Base-by-base conservation (phyloP, 331 rosid genomes). In the Malus hybrid region DNA sequence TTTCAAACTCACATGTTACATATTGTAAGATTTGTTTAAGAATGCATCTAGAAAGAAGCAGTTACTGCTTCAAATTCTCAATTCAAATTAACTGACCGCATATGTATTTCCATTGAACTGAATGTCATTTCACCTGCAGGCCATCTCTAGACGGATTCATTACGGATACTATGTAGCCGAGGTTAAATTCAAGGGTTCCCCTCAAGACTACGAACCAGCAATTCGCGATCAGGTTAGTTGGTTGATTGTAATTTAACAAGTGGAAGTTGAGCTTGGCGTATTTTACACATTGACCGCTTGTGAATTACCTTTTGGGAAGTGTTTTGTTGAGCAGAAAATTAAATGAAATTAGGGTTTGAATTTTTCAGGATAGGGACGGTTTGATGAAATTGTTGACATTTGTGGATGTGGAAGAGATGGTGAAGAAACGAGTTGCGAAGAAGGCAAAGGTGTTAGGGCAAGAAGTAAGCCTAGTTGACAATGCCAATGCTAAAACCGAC, bases 81-180 rank as follows among this genome's bases (percentile, higher is more conserved):
- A 33, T 65, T 65, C 8, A 10, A 27, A 32, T 18, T 12, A 33
- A 32, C 4, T 16, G 20, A 2, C 2, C 1, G 4, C 10, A 16
- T 0, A 16, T 52, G 2, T 52, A 52, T 52, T 52, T 1, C 0
- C 10, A 1, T 16, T 52, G 57, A 52, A 16, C 2, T 52, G 4
- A 52, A 52, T 32, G 27, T 65, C 3, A 10, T 32, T 31, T 39
- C 31, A 67, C 0, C 6, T 67, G 73, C 87, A 95, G 99, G 97
- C 97, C 34, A 87, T 95, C 74, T 95, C 99, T 20, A 89, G 85
- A 76, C 92, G 99, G 75, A 86, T 95, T 73, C 99, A 95, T 54
- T 92, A 89, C 59, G 99, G 99, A 67, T 92, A 86, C 81, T 95
- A 84, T 56, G 99, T 95, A 18, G 99, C 99, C 4, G 98, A 95